phyloP scores from a whole-genome alignment of 306 rosid genomes.

The Fragaria vesca region DNA sequence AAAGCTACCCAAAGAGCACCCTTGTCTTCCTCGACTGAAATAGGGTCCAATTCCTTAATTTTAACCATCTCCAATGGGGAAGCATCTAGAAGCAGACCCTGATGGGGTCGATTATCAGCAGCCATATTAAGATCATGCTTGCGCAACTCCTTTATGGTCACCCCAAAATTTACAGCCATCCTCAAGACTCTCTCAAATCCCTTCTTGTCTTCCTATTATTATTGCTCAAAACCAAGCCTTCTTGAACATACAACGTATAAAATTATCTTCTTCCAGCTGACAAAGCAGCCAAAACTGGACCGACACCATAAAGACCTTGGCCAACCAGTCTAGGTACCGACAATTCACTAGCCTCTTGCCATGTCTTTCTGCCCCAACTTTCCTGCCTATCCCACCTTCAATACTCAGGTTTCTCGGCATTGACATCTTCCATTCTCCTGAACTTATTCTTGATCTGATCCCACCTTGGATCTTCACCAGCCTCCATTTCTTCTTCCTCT shows the following conservation, averaged over 20 bases:
- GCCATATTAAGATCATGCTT: slow-evolving; percentile 97
- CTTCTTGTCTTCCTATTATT: slow-evolving; percentile 86
- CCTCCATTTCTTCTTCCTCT: slow-evolving; percentile 57
- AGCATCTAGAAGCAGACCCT: slow-evolving; percentile 87
- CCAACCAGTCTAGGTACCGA: slow-evolving; percentile 80
- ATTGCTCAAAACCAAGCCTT: slow-evolving; percentile 81
- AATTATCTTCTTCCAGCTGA: slow-evolving; percentile 91
- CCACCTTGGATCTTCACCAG: slow-evolving; percentile 80
- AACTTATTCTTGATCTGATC: slow-evolving; percentile 57
- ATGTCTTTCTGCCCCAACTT: slow-evolving; percentile 79
- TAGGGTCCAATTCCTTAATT: slow-evolving; percentile 65
- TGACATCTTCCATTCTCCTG: slow-evolving; percentile 47
- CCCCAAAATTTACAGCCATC: slow-evolving; percentile 66
- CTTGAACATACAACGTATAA: slow-evolving; percentile 77
- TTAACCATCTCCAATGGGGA: slow-evolving; percentile 90
- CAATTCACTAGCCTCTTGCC: slow-evolving; percentile 83
- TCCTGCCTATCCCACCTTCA: slow-evolving; percentile 78
- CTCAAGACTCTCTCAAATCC: slow-evolving; percentile 76
- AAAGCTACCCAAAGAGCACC: slow-evolving; percentile 86
- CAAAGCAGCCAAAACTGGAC: slow-evolving; percentile 94
- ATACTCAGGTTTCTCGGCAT: slow-evolving; percentile 59
- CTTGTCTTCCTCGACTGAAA: slow-evolving; percentile 59
- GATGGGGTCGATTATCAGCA: slow-evolving; percentile 92
- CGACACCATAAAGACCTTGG: slow-evolving; percentile 88
- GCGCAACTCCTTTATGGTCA: slow-evolving; percentile 61